Evolutionary conservation across 495 filamentous ascomycete species (phyloP), one percentile per base, ranked within the genome.

Genomic region (Penicillium argentinense): DNA sequence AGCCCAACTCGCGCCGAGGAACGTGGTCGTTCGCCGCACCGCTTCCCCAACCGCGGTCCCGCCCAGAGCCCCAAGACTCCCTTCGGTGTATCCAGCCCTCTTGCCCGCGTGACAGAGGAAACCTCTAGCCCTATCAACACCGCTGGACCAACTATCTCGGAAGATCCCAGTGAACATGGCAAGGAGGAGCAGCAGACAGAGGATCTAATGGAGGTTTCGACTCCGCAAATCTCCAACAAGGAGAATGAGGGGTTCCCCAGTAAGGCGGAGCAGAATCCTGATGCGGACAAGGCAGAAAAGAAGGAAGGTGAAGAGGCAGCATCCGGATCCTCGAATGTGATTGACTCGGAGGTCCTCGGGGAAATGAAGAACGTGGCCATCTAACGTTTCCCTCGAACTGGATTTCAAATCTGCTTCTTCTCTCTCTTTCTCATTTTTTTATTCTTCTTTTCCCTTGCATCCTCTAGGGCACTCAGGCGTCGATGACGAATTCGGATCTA

Each of bases 321-420:
- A n/a, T n/a, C 55, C 21, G 60, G 54, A 27, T 45, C 68, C 17
- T 56, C 64, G 24, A 47, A 49, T 42, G 51, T 43, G 23, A 55
- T 68, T 44, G 69, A 73, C 39, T 59, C 62, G 9, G 70, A 73
- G 51, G 67, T 73, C 46, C 59, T 75, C 12, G 73, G 75, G 41
- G 76, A 77, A 42, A 78, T 80, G 76, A 80, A 80, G 60, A 80
- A 73, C 54, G 75, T 80, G 49, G 72, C 75, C 27, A 79, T 80
- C 49, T 80, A 70, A 59, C 51, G 37, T n/a, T n/a, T n/a, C n/a
- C n/a, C n/a, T n/a, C n/a, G n/a, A n/a, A n/a, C n/a, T n/a, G n/a
- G n/a, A n/a, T n/a, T n/a, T n/a, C n/a, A n/a, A n/a, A n/a, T n/a
- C n/a, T n/a, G n/a, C n/a, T n/a, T n/a, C n/a, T n/a, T n/a, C n/a